Percentiles rank a stretch among this genome's conserved stretches.
Conservation (phyloP, 257 asterid genomes). For the Linaria vulgaris region DNA sequence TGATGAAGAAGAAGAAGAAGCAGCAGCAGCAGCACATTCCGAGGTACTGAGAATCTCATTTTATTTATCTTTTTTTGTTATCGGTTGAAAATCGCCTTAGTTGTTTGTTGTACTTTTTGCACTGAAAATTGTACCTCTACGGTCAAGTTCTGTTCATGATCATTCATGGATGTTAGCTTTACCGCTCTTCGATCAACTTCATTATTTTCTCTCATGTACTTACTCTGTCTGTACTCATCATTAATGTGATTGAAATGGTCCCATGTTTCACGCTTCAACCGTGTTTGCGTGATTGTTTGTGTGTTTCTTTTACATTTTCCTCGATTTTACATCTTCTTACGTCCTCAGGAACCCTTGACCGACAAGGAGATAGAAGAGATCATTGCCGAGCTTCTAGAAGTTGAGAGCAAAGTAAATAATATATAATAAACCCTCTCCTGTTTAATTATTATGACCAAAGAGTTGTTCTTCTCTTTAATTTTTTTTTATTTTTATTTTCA, state of each 20-base stretch:
- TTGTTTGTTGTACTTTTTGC: slow-evolving; percentile 16
- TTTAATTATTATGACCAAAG: neutral
- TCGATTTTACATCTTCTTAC: slow-evolving; percentile 8
- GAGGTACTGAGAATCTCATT: slow-evolving; percentile 39
- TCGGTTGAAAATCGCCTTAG: too few species aligned
- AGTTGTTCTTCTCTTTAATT: slow-evolving; percentile 16
- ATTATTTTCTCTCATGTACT: neutral
- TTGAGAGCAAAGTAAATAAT: slow-evolving; percentile 70
- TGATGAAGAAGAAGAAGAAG: slow-evolving; percentile 20
- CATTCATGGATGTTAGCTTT: neutral
- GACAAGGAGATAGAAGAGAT: slow-evolving; percentile 88
- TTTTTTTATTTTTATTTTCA: slow-evolving; percentile 30
- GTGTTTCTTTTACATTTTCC: too few species aligned
- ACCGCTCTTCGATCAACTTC: neutral
- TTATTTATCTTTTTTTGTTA: too few species aligned
- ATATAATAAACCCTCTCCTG: slow-evolving; percentile 16
- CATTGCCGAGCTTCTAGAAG: slow-evolving; percentile 79
- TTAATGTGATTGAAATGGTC: neutral
- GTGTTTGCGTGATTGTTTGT: neutral
- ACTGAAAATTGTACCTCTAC: slow-evolving; percentile 22
- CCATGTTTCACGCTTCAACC: neutral
- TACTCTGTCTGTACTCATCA: too few species aligned
- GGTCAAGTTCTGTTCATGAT: slow-evolving; percentile 24
- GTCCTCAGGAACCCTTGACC: slow-evolving; percentile 74
- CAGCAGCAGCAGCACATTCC: slow-evolving; percentile 34